Conservation (phyloP, 305 asterid genomes). For the Solanum chacoense region DNA sequence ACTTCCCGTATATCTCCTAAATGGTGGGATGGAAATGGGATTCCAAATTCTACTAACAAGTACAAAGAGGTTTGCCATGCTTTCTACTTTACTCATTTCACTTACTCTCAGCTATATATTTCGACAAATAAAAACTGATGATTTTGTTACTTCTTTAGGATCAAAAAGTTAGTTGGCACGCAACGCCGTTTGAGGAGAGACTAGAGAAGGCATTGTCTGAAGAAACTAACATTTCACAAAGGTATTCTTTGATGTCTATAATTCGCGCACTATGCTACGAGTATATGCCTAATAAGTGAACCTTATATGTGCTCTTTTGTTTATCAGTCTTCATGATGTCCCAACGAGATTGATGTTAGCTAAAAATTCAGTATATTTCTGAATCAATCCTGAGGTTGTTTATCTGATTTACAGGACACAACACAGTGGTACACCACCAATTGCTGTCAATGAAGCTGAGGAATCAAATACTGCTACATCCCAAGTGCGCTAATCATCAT, state of each 20-base stretch:
- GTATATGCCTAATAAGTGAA: background rate
- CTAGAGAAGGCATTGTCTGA: slow-evolving; percentile 89
- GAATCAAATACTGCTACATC: slow-evolving; percentile 63
- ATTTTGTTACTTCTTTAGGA: slow-evolving; percentile 38
- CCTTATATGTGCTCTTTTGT: background rate
- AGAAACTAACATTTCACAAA: slow-evolving; percentile 52
- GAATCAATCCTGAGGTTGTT: background rate
- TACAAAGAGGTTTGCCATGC: slow-evolving; percentile 67
- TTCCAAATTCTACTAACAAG: slow-evolving; percentile 90
- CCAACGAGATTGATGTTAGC: background rate
- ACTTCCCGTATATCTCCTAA: slow-evolving; percentile 45
- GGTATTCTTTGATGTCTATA: slow-evolving; percentile 23
- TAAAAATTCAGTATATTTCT: background rate
- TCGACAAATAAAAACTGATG: background rate
- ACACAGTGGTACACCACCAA: slow-evolving; percentile 20
- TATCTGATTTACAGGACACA: slow-evolving; percentile 36
- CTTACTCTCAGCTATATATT: background rate
- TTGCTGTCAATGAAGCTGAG: slow-evolving; percentile 38
- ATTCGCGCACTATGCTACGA: background rate
- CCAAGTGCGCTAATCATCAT: slow-evolving; percentile 20
- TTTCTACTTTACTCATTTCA: background rate
- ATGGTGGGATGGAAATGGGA: slow-evolving; percentile 95
- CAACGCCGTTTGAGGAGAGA: slow-evolving; percentile 93
- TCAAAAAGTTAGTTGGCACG: slow-evolving; percentile 96
- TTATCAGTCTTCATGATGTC: background rate